These are phyloP conservation scores for Musa balbisiana DNA, from an alignment of 202 grass and related monocot species.

Conservation along the genomic window DNA sequence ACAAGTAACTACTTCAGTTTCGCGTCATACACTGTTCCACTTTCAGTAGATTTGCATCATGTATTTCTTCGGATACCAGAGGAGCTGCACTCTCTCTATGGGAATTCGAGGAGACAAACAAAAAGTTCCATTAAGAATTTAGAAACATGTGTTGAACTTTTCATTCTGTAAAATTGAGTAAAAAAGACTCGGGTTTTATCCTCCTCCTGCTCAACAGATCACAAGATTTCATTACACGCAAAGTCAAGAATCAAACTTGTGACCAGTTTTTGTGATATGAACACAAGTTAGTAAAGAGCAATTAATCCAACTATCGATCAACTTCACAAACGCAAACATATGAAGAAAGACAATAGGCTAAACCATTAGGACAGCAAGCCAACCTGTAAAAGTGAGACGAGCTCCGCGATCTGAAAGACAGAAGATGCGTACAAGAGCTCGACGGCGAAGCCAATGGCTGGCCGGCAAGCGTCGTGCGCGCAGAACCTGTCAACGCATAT, in stretches of 20 bases:
- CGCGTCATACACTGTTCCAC: background rate
- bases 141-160: background rate
- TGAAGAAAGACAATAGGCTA: background rate
- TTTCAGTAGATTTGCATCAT: background rate
- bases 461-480: conserved; percentile 80
- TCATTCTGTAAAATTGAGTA: background rate
- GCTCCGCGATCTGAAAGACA: conserved; percentile 66
- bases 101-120: background rate
- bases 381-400: conserved; percentile 85
- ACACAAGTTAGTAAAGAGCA: background rate
- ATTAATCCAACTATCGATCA: too few species aligned
- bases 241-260: background rate
- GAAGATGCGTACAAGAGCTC: conserved; percentile 76
- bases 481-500: conserved; percentile 59
- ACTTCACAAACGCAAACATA: background rate
- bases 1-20: background rate
- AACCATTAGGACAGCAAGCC: background rate
- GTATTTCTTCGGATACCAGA: background rate
- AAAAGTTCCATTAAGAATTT: background rate
- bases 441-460: conserved; percentile 56
- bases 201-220: background rate
- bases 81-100: background rate
- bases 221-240: background rate
- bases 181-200: too few species aligned
- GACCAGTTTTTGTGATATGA: background rate